Percentiles rank a stretch among this genome's conserved stretches.
Conservation (phyloP, 2,329 filamentous ascomycete genomes). For the Ophiostoma angusticollis region DNA sequence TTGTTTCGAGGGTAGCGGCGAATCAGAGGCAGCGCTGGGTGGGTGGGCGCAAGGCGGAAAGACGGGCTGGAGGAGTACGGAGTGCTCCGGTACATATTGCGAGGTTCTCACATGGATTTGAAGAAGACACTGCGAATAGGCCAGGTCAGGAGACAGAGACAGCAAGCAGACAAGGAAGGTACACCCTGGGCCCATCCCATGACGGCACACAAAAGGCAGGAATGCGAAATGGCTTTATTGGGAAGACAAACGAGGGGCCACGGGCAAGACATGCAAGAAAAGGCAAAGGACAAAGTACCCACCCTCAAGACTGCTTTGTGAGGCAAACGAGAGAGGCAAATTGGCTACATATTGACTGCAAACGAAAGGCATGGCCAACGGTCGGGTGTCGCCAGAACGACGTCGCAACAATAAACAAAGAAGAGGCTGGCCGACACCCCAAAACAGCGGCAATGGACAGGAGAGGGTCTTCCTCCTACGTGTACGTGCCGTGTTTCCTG, state of each 20-base stretch:
- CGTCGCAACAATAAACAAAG: no score
- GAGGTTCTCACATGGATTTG: no score
- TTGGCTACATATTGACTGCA: no score
- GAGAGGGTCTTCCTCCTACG: no score
- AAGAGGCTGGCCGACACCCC: no score
- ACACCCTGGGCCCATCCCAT: not conserved
- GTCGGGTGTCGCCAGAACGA: no score
- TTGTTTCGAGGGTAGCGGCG: slow-evolving; percentile 1
- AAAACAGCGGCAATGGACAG: no score
- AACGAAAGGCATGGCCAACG: no score
- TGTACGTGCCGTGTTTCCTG: no score
- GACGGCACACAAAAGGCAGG: not conserved
- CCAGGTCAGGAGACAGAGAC: not conserved
- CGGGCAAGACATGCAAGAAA: not conserved
- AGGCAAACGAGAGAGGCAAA: no score
- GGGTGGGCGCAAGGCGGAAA: not conserved
- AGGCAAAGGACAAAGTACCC: not conserved
- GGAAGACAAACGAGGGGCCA: not conserved
- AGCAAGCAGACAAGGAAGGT: not conserved
- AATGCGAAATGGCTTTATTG: not conserved
- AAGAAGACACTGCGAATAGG: not conserved
- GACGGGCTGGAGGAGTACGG: no score
- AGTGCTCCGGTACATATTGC: no score
- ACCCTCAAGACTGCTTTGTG: not conserved
- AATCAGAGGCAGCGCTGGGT: not conserved